A percentile compares a stretch with the other conserved stretches of the same genome.
phyloP scores from a whole-genome alignment of 1,139 yeast species.

The Blastobotrys ciferrii region DNA sequence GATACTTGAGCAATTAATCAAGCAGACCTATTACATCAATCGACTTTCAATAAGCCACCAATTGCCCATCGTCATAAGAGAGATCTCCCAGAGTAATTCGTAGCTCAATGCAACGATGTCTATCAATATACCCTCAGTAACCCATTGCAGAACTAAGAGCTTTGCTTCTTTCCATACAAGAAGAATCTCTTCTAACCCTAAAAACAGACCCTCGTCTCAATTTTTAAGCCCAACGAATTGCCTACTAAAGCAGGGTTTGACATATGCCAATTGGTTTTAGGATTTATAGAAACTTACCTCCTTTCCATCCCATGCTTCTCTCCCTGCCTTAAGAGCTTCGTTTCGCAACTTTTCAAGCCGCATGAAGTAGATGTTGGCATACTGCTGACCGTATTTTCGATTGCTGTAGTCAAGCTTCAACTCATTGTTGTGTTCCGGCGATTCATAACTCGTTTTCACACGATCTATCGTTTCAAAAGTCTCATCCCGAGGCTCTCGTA shows the following conservation, averaged over 20 bases:
- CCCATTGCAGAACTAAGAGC: too few relatives aligned
- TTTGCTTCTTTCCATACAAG: too few relatives aligned
- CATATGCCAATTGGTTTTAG: too few relatives aligned
- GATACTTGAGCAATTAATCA: too few relatives aligned
- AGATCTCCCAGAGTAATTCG: too few relatives aligned
- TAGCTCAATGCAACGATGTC: too few relatives aligned
- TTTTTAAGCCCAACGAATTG: too few relatives aligned
- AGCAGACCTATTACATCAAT: too few relatives aligned
- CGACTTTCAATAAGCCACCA: background rate
- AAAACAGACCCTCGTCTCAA: too few relatives aligned
- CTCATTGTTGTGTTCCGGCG: slow-evolving; percentile 8
- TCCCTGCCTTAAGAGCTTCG: slow-evolving; percentile 51
- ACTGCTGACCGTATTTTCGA: slow-evolving; percentile 67
- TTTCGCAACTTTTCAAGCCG: slow-evolving; percentile 56
- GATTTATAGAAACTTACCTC: slow-evolving; percentile 36
- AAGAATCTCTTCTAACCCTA: too few relatives aligned
- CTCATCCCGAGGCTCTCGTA: background rate
- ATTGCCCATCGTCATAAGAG: background rate
- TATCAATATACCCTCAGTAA: too few relatives aligned
- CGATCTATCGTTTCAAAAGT: background rate
- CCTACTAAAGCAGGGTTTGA: too few relatives aligned
- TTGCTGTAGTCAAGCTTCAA: slow-evolving; percentile 20
- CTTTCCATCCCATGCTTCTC: slow-evolving; percentile 48
- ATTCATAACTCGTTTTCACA: background rate
- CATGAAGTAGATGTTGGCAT: slow-evolving; percentile 67